A percentile compares a stretch with the other conserved stretches of the same genome.
phyloP scores from a whole-genome alignment of 1,284 basidiomycete genomes.

The Paramarasmius palmivorus region DNA sequence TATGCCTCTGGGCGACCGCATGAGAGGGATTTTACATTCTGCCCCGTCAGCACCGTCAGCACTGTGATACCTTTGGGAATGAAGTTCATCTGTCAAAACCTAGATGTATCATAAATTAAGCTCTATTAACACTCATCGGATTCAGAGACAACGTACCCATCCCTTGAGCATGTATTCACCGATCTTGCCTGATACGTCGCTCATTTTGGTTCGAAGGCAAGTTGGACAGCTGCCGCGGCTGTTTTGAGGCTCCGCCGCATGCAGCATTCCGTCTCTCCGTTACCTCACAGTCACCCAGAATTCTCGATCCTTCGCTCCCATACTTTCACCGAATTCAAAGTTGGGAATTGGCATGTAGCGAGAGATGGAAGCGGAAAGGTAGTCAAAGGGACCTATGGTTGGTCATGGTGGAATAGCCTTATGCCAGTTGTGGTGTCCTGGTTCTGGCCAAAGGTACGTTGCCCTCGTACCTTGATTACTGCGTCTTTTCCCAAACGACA shows the following conservation, averaged over 20 bases:
- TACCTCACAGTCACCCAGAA: conserved; percentile 53
- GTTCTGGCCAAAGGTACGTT: conserved; percentile 40
- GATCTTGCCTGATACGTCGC: conserved; percentile 58
- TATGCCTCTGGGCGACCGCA: conserved; percentile 62
- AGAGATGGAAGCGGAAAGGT: conserved; percentile 37
- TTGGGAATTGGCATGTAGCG: conserved; percentile 45
- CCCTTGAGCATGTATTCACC: conserved; percentile 76
- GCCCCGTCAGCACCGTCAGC: no score
- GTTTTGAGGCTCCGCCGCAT: conserved; percentile 29
- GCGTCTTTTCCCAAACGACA: no score
- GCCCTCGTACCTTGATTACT: no score
- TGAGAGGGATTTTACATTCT: conserved; percentile 63
- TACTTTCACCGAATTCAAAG: conserved; percentile 53
- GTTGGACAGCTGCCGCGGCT: no score
- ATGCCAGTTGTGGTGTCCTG: conserved; percentile 32
- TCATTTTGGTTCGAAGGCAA: conserved; percentile 15
- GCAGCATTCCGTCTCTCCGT: conserved; percentile 44
- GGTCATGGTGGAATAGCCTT: conserved; percentile 37
- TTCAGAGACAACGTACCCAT: conserved; percentile 51
- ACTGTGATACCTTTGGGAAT: no score
- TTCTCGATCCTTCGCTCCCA: conserved; percentile 45
- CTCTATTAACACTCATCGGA: conserved; percentile 3
- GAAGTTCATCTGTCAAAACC: conserved; percentile 68
- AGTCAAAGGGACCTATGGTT: conserved; percentile 27
- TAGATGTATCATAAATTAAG: conserved; percentile 27